phyloP scores from a whole-genome alignment of 1,139 yeast species.

The Candida freyschussii region DNA sequence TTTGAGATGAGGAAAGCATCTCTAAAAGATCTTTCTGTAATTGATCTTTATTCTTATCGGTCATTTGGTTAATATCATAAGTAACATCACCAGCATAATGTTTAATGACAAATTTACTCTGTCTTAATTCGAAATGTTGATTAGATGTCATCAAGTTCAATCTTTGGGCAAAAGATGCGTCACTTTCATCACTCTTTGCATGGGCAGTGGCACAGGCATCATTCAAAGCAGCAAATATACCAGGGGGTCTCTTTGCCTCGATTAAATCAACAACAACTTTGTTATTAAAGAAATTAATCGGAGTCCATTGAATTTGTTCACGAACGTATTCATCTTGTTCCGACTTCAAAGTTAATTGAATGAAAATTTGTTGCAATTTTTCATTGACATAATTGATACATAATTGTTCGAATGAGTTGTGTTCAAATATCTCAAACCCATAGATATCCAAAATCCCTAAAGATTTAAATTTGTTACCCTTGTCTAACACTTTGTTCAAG shows the following conservation, averaged over 20 bases:
- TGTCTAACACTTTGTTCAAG: conserved; percentile 68
- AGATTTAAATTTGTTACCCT: conserved; percentile 49
- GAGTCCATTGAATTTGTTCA: conserved; percentile 96
- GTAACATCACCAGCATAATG: conserved; percentile 99
- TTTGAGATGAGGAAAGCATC: conserved; percentile 65
- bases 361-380: conserved; percentile 93
- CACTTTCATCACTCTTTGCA: conserved; percentile 96
- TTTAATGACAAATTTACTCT: conserved; percentile 81
- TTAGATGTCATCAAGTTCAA: conserved; percentile 77
- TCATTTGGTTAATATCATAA: conserved; percentile 85
- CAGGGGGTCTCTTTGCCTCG: conserved; percentile 94
- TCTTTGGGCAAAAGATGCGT: conserved; percentile 92
- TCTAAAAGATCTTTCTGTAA: conserved; percentile 85
- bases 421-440: conserved; percentile 97
- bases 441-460: conserved; percentile 97
- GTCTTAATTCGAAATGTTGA: conserved; percentile 86
- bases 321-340: conserved; percentile 97
- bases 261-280: conserved; percentile 96
- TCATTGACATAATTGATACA: conserved; percentile 98
- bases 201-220: conserved; percentile 98
- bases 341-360: conserved; percentile 89
- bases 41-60: conserved; percentile 96
- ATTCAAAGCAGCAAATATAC: conserved; percentile 92
- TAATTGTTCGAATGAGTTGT: conserved; percentile 92
- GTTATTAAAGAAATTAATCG: conserved; percentile 93